phyloP scores from a whole-genome alignment of 441 rosid genomes.

The Aleurites moluccanus region DNA sequence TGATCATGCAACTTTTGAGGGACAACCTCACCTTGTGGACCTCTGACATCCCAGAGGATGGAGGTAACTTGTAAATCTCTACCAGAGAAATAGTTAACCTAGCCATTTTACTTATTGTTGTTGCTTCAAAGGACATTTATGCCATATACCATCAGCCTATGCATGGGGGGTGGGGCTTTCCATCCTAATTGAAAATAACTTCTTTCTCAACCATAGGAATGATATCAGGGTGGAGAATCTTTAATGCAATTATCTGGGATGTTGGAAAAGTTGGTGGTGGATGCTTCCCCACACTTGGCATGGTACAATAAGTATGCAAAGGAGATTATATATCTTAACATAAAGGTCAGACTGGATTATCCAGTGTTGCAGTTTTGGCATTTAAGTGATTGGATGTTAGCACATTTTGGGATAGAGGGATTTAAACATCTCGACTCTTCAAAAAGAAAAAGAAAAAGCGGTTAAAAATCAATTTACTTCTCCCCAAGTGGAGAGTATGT shows the following conservation, averaged over 20 bases:
- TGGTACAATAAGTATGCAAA: background rate
- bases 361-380: background rate
- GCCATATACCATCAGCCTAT: background rate
- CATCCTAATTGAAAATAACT: background rate
- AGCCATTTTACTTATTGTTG: background rate
- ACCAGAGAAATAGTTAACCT: background rate
- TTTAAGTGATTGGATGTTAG: too few relatives aligned
- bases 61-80: constrained; percentile 30
- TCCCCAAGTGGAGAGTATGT: background rate
- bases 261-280: background rate
- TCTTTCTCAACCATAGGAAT: background rate
- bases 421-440: background rate
- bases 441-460: background rate
- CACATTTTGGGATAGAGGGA: background rate
- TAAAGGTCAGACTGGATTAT: background rate
- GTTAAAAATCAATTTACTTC: background rate
- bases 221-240: background rate
- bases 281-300: background rate
- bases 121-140: background rate
- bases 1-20: constrained; percentile 64
- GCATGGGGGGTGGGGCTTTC: background rate
- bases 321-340: background rate
- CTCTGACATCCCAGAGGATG: constrained; percentile 60
- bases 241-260: background rate
- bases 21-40: constrained; percentile 67